Evolutionary conservation across 1,284 basidiomycete species (phyloP).

Genomic region (Clitocybe nebularis): DNA sequence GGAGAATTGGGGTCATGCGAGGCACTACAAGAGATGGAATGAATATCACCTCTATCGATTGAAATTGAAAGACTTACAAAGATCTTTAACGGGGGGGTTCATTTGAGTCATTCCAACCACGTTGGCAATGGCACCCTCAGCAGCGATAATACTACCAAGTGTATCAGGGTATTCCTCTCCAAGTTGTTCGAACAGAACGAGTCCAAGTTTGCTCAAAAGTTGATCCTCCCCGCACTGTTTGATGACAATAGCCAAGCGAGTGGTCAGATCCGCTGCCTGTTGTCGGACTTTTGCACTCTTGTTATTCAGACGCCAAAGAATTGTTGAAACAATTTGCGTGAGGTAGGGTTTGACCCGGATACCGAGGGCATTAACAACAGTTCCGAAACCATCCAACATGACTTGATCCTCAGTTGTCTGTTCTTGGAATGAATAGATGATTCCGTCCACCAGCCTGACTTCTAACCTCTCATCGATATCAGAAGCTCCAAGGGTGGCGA

Average conservation of each 20-base stretch:
- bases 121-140: slow-evolving; percentile 97
- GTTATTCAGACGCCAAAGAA: slow-evolving; percentile 98
- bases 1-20: slow-evolving; percentile 98
- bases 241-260: slow-evolving; percentile 93
- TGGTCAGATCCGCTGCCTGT: slow-evolving; percentile 96
- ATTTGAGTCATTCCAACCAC: slow-evolving; percentile 99
- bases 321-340: slow-evolving; percentile 98
- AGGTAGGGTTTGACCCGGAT: slow-evolving; percentile 99
- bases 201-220: slow-evolving; percentile 91
- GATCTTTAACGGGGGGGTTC: slow-evolving; percentile 99
- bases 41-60: slow-evolving; percentile 5
- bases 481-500: slow-evolving; percentile 88
- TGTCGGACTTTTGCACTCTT: slow-evolving; percentile 99
- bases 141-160: slow-evolving; percentile 96
- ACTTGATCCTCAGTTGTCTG: slow-evolving; percentile 98
- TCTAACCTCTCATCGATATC: slow-evolving; percentile 97
- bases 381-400: slow-evolving; percentile 98
- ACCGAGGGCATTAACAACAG: slow-evolving; percentile 93
- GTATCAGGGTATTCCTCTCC: slow-evolving; percentile 99
- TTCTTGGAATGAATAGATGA: slow-evolving; percentile 99
- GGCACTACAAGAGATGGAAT: slow-evolving; percentile 60
- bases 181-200: slow-evolving; percentile 97
- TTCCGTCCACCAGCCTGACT: slow-evolving; percentile 92
- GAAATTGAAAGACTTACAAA: slow-evolving; percentile 56
- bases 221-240: slow-evolving; percentile 98